Evolutionary conservation across 1,139 yeast species (phyloP).

Genomic region (Suhomyces ambrosiae): DNA sequence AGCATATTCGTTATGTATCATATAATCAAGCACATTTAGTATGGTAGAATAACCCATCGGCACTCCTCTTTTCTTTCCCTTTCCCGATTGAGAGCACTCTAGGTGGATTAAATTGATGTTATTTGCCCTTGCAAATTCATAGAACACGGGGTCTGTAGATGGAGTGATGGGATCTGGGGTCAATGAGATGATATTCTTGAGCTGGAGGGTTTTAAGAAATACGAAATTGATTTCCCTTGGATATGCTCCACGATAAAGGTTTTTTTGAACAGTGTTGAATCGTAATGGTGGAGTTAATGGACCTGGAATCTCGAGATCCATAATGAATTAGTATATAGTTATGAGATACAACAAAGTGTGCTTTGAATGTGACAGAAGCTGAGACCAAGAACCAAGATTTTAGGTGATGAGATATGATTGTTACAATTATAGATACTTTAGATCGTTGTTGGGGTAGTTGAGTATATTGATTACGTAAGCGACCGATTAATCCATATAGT

Average conservation of each 20-base stretch:
- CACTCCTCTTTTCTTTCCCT: slow-evolving; percentile 76
- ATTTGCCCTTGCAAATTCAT: slow-evolving; percentile 50
- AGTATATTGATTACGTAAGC: no score
- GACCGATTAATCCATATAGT: no score
- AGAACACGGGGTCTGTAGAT: slow-evolving; percentile 53
- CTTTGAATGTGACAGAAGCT: no score
- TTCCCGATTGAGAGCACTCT: slow-evolving; percentile 65
- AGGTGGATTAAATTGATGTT: slow-evolving; percentile 61
- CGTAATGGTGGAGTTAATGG: slow-evolving; percentile 77
- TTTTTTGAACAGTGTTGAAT: slow-evolving; percentile 70
- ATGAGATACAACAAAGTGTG: no score
- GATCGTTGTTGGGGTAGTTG: no score
- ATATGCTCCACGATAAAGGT: slow-evolving; percentile 80
- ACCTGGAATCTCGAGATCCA: slow-evolving; percentile 31
- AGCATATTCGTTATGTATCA: slow-evolving; percentile 59
- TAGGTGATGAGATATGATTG: no score
- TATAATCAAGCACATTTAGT: slow-evolving; percentile 56
- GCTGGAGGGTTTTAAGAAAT: slow-evolving; percentile 66
- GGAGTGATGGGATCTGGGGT: slow-evolving; percentile 73
- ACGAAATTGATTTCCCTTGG: slow-evolving; percentile 76
- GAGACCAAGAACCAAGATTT: no score
- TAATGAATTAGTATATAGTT: no score
- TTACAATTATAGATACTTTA: no score
- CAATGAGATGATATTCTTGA: slow-evolving; percentile 75
- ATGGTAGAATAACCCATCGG: slow-evolving; percentile 73